A percentile compares a stretch with the other conserved stretches of the same genome.
These are phyloP conservation scores for Geum urbanum DNA, from an alignment of 306 rosid species.

Conservation along the genomic window DNA sequence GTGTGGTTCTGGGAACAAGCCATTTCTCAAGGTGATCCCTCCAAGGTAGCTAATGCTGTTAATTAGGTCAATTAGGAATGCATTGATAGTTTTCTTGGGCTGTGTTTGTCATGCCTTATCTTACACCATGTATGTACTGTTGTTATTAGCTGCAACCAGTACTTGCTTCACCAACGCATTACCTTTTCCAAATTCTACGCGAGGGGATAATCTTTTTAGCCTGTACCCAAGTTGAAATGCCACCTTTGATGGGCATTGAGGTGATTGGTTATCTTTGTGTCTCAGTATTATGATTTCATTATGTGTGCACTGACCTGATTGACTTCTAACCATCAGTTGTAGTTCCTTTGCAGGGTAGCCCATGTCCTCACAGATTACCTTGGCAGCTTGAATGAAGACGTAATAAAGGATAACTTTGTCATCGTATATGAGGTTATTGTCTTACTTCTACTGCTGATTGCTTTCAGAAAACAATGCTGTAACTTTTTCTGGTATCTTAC, in stretches of 20 bases:
- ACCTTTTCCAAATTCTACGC: slow-evolving; percentile 83
- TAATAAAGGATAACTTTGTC: slow-evolving; percentile 79
- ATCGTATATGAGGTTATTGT: slow-evolving; percentile 76
- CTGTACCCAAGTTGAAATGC: slow-evolving; percentile 96
- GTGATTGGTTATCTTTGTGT: slow-evolving; percentile 37
- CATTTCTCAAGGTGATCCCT: slow-evolving; percentile 71
- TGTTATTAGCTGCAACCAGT: slow-evolving; percentile 68
- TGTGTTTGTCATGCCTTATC: not conserved
- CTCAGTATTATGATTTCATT: slow-evolving; percentile 1
- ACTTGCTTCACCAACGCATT: slow-evolving; percentile 94
- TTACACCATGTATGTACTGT: not conserved
- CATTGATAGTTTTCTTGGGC: not conserved
- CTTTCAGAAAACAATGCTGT: not conserved
- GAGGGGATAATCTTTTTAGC: slow-evolving; percentile 95
- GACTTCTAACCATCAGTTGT: slow-evolving; percentile 39
- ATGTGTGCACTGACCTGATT: not conserved
- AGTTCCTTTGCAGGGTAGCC: slow-evolving; percentile 98
- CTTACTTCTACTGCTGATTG: slow-evolving; percentile 8
- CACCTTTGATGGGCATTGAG: slow-evolving; percentile 95
- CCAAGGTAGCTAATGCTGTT: slow-evolving; percentile 46
- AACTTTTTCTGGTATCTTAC: not conserved
- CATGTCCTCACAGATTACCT: slow-evolving; percentile 85
- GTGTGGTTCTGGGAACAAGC: slow-evolving; percentile 88
- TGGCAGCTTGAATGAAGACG: slow-evolving; percentile 84
- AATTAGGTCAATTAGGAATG: not conserved